Conservation (phyloP, 2,329 filamentous ascomycete genomes). For the Lasiodiplodia theobromae region DNA sequence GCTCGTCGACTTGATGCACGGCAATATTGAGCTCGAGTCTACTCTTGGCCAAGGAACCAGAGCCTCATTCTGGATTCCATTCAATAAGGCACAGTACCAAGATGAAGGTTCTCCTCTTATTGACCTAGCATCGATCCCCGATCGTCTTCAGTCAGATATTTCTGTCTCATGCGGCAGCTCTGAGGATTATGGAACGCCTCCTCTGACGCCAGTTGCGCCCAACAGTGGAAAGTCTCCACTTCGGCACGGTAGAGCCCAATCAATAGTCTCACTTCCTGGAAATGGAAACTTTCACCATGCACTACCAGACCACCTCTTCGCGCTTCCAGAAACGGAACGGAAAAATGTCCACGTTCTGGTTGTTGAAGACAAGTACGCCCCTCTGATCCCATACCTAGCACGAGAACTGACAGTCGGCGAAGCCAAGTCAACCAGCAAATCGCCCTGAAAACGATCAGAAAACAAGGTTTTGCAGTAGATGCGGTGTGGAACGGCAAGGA, state of each 20-base stretch:
- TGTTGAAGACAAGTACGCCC: constrained; percentile 78
- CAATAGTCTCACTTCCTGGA: constrained; percentile 9
- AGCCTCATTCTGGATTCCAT: constrained; percentile 79
- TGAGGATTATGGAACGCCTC: constrained; percentile 62
- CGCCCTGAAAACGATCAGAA: constrained; percentile 75
- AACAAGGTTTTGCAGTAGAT: constrained; percentile 73
- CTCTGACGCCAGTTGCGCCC: constrained; percentile 40
- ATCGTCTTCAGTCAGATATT: constrained; percentile 65
- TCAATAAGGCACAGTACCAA: constrained; percentile 71
- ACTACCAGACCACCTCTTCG: constrained; percentile 47
- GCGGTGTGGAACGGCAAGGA: constrained; percentile 82
- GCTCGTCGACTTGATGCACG: constrained; percentile 79
- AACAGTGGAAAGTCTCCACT: constrained; percentile 31
- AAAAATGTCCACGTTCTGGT: constrained; percentile 73
- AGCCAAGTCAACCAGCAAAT: constrained; percentile 75
- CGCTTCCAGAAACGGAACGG: constrained; percentile 64
- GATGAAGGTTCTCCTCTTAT: constrained; percentile 61
- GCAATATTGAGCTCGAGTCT: constrained; percentile 74
- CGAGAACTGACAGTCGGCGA: constrained; percentile 25
- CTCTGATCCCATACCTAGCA: neutral
- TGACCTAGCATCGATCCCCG: constrained; percentile 69
- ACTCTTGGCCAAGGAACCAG: constrained; percentile 72
- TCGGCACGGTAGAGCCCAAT: constrained; percentile 20
- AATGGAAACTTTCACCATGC: constrained; percentile 32
- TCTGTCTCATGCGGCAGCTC: constrained; percentile 72